Evolutionary conservation across 441 rosid genomes (phyloP).

Genomic region (Populus tomentosa): DNA sequence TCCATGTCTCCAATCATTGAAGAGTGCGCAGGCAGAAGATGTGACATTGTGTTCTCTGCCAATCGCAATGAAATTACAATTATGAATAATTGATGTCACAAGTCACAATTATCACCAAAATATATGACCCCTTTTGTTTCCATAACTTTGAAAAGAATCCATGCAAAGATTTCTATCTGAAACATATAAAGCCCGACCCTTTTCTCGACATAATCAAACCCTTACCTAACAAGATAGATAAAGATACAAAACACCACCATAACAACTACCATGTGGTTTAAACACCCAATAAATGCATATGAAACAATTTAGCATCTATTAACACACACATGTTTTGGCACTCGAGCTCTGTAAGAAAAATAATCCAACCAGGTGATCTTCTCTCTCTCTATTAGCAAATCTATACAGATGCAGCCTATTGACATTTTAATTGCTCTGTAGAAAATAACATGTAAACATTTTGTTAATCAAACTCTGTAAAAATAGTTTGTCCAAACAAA

Average conservation of each 20-base stretch:
- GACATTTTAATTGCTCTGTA: background rate
- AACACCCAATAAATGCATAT: background rate
- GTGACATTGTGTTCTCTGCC: slow-evolving; percentile 25
- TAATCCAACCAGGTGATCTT: background rate
- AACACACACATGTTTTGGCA: background rate
- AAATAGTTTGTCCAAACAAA: background rate
- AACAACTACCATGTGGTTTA: background rate
- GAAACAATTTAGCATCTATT: background rate
- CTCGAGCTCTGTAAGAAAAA: background rate
- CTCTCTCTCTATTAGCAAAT: background rate
- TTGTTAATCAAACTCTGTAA: background rate
- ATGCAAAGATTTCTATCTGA: background rate
- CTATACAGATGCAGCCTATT: background rate
- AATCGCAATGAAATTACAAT: background rate
- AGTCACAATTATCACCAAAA: background rate
- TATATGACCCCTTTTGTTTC: background rate
- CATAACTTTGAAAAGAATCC: background rate
- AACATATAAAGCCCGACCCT: background rate
- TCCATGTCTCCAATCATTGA: slow-evolving; percentile 23
- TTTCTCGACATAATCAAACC: background rate
- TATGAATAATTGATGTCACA: background rate
- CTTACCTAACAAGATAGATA: background rate
- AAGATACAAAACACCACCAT: background rate
- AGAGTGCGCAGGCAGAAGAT: slow-evolving; percentile 17
- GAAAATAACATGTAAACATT: background rate